These are phyloP conservation scores for Senna tora DNA, from an alignment of 306 rosid species.

Conservation along the genomic window DNA sequence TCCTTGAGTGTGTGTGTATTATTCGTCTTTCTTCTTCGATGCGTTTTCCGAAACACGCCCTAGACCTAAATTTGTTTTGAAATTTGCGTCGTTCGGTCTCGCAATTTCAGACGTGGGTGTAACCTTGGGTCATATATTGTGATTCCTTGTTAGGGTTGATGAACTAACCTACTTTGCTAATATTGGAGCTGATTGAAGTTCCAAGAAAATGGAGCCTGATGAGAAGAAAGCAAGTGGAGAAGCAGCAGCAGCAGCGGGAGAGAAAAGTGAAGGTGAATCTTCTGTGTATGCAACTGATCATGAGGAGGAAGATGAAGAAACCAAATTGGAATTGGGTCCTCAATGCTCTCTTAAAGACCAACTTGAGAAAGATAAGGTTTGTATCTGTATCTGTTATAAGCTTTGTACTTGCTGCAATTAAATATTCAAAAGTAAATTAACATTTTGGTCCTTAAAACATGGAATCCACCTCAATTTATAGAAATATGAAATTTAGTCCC, in stretches of 20 bases:
- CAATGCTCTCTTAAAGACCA: conserved; percentile 77
- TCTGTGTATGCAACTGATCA: conserved; percentile 54
- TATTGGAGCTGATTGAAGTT: conserved; percentile 54
- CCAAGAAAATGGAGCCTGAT: conserved; percentile 65
- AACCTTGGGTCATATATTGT: not conserved
- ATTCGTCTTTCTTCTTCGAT: conserved; percentile 28
- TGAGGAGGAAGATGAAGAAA: conserved; percentile 59
- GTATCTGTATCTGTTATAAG: not conserved
- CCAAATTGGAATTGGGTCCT: conserved; percentile 71
- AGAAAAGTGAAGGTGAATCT: conserved; percentile 41
- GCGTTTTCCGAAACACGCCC: conserved; percentile 28
- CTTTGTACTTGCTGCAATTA: too few relatives aligned
- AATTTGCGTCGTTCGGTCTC: not conserved
- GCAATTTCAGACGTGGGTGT: conserved; percentile 15
- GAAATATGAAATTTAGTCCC: too few relatives aligned
- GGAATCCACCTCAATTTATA: too few relatives aligned
- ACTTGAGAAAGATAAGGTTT: conserved; percentile 87
- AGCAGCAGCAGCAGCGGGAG: conserved; percentile 28
- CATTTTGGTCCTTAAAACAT: too few relatives aligned
- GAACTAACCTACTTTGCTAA: conserved; percentile 48
- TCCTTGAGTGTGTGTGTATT: not conserved
- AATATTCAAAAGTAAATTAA: too few relatives aligned
- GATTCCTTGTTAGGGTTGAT: conserved; percentile 30
- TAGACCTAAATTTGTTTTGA: not conserved
- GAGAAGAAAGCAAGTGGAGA: conserved; percentile 40